Conservation (phyloP, 2,329 filamentous ascomycete genomes). For the Epichloe sp. region DNA sequence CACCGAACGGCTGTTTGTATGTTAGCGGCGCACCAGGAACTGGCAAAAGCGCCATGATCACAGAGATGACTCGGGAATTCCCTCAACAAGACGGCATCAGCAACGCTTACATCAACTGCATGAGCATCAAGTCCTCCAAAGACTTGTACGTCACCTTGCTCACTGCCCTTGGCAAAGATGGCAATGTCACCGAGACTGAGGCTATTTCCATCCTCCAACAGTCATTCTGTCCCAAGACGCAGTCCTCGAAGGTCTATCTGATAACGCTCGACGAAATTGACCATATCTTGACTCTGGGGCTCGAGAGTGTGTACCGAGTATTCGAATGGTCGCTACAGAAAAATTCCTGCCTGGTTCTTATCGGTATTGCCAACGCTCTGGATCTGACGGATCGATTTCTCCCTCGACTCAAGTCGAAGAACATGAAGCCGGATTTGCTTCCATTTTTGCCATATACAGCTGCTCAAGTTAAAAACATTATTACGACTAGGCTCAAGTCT, state of each 20-base stretch:
- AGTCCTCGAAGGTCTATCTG: constrained; percentile 50
- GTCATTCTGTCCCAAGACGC: constrained; percentile 55
- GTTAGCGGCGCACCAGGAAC: constrained; percentile 93
- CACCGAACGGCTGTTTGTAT: constrained; percentile 71
- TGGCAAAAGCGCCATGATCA: constrained; percentile 89
- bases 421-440: constrained; percentile 77
- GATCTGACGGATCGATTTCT: constrained; percentile 93
- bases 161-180: constrained; percentile 49
- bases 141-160: constrained; percentile 75
- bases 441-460: constrained; percentile 90
- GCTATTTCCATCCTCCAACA: constrained; percentile 55
- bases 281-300: constrained; percentile 75
- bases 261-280: constrained; percentile 92
- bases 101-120: constrained; percentile 83
- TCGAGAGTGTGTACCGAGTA: constrained; percentile 82
- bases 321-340: constrained; percentile 91
- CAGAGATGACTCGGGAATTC: constrained; percentile 56
- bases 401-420: constrained; percentile 82
- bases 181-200: constrained; percentile 49
- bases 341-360: constrained; percentile 64
- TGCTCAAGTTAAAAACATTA: constrained; percentile 73
- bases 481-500: constrained; percentile 69
- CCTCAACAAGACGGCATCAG: constrained; percentile 41
- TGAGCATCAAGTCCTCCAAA: constrained; percentile 81
- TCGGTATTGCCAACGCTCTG: constrained; percentile 92